Evolutionary conservation across 495 filamentous ascomycete genomes (phyloP).

Genomic region (Pseudotulostoma volvatum): DNA sequence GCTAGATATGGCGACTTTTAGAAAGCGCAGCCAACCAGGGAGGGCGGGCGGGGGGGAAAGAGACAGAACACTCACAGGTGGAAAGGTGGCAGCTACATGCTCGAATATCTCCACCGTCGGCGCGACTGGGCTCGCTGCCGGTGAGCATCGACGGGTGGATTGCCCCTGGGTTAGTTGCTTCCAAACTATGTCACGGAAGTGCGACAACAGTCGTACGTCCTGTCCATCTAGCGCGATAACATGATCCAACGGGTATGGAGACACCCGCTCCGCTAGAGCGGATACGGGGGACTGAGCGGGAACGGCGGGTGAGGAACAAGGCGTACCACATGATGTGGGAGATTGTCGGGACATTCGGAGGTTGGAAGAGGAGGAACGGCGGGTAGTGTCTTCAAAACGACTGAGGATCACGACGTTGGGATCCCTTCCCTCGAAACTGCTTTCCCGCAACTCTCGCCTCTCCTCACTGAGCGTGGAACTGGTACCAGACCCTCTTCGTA

Average conservation of each 20-base stretch:
- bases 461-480: conserved; percentile 12
- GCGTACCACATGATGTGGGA: conserved; percentile 16
- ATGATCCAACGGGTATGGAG: conserved; percentile 6
- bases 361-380: conserved; percentile 13
- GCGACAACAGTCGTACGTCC: conserved; percentile 23
- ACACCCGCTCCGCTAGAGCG: conserved; percentile 7
- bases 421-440: conserved; percentile 13
- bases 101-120: conserved; percentile 31
- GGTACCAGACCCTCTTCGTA: conserved; percentile 5
- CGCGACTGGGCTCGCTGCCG: conserved; percentile 1
- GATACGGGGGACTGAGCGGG: conserved; percentile 4
- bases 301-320: conserved; percentile 3
- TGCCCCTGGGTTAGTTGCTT: conserved; percentile 17
- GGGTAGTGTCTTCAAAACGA: conserved; percentile 31
- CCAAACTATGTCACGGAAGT: conserved; percentile 31
- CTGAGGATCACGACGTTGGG: conserved; percentile 32
- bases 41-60: too few species aligned
- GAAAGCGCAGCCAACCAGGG: conserved; percentile 1
- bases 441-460: conserved; percentile 6
- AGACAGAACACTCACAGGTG: conserved; percentile 31
- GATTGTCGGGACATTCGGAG: conserved; percentile 18
- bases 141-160: conserved; percentile 1
- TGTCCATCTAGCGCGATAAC: conserved; percentile 13
- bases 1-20: conserved; percentile 17
- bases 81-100: conserved; percentile 30